These are phyloP conservation scores for Volvox africanus DNA, from an alignment of 139 green algal genomes.

Conservation along the genomic window DNA sequence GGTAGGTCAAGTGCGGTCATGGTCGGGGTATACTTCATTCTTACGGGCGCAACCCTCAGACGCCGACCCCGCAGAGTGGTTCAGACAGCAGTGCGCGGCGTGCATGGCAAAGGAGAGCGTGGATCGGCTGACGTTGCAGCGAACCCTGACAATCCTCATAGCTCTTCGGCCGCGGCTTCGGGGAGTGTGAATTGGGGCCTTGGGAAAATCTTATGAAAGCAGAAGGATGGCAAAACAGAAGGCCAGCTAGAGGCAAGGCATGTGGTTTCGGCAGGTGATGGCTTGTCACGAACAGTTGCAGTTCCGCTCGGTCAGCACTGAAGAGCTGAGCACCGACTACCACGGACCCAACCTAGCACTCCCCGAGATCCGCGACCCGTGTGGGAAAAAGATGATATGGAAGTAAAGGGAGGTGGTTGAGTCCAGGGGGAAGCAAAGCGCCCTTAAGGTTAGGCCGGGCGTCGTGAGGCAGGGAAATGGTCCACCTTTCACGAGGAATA, in stretches of 20 bases:
- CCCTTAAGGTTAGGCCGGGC: too few relatives aligned
- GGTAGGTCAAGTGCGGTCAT: conserved; percentile 23
- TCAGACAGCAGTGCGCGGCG: neutral
- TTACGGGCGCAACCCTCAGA: neutral
- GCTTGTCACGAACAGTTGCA: too few relatives aligned
- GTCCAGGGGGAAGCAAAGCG: too few relatives aligned
- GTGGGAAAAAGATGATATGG: too few relatives aligned
- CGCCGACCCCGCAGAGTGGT: neutral
- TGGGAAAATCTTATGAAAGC: neutral
- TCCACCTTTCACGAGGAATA: too few relatives aligned
- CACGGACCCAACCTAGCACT: too few relatives aligned
- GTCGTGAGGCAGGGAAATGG: too few relatives aligned
- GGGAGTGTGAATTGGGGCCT: neutral
- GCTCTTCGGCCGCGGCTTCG: conserved; percentile 8
- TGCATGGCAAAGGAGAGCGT: neutral
- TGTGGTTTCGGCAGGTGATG: too few relatives aligned
- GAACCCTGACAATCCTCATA: neutral
- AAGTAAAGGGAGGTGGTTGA: too few relatives aligned
- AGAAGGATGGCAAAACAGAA: neutral
- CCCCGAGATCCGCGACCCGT: too few relatives aligned
- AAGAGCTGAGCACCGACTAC: too few relatives aligned
- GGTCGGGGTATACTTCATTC: conserved; percentile 1
- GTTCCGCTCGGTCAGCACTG: too few relatives aligned
- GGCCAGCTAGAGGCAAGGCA: neutral
- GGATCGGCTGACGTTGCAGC: neutral